Percentiles rank a stretch among this genome's conserved stretches.
Conservation (phyloP, 345 rosid genomes). For the Ricinus communis region DNA sequence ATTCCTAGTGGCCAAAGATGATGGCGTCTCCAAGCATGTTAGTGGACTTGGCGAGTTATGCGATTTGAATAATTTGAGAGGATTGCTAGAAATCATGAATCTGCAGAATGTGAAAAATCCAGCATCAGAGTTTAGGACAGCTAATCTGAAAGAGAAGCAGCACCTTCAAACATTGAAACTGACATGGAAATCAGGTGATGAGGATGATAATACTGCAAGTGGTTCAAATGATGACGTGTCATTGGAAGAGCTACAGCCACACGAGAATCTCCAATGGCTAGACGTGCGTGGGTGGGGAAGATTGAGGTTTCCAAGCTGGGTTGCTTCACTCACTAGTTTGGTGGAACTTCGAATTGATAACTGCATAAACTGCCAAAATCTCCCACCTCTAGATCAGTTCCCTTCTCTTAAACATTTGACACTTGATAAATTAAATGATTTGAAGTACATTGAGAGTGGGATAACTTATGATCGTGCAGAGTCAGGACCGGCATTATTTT, state of each 20-base stretch:
- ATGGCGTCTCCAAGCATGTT: too few relatives aligned
- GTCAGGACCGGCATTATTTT: background rate
- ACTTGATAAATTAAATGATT: fast-evolving
- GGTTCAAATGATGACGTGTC: background rate
- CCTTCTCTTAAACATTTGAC: background rate
- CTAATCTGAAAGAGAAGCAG: background rate
- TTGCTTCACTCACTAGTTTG: background rate
- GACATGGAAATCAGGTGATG: background rate
- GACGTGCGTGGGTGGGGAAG: background rate
- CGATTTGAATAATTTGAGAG: background rate
- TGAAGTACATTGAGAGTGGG: background rate
- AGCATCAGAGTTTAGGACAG: background rate
- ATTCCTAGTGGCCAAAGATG: too few relatives aligned
- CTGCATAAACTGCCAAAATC: background rate
- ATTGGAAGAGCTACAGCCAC: background rate
- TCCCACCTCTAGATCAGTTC: background rate
- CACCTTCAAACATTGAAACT: background rate
- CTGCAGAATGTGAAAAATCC: background rate
- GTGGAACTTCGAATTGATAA: fast-evolving
- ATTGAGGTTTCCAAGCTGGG: background rate
- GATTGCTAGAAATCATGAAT: too few relatives aligned
- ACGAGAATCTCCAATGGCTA: background rate
- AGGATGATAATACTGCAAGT: background rate
- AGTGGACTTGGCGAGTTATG: too few relatives aligned
- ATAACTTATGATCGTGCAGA: too few relatives aligned